These are phyloP conservation scores for Eremochloa ophiuroides DNA, from an alignment of 176 grass and related monocot species.

Conservation along the genomic window DNA sequence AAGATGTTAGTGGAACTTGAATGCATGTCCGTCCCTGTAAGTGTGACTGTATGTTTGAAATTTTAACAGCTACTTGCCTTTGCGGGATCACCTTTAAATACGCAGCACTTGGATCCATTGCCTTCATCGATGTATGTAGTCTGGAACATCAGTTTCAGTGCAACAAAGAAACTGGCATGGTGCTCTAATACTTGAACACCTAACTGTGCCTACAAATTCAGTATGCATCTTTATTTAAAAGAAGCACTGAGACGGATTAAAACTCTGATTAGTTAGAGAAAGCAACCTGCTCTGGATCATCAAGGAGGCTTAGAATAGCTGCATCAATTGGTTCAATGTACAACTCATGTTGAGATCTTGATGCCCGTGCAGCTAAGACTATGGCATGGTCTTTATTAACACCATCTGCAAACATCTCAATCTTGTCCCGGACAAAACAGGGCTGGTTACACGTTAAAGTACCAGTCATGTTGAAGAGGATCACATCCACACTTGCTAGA, in stretches of 20 bases:
- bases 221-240: background rate
- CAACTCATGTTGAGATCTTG: conserved; percentile 36
- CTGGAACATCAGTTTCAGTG: conserved; percentile 41
- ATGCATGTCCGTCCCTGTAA: background rate
- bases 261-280: conserved; percentile 5
- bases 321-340: conserved; percentile 37
- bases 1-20: background rate
- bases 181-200: conserved; percentile 40
- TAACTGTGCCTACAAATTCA: conserved; percentile 12
- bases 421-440: conserved; percentile 30
- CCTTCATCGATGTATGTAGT: conserved; percentile 32
- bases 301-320: conserved; percentile 35
- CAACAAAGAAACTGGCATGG: conserved; percentile 37
- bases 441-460: conserved; percentile 35
- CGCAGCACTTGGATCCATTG: conserved; percentile 28
- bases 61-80: conserved; percentile 21
- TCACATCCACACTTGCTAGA: conserved; percentile 36
- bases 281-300: conserved; percentile 40
- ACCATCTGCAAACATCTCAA: conserved; percentile 34
- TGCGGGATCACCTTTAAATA: conserved; percentile 45
- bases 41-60: background rate
- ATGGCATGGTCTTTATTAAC: conserved; percentile 30
- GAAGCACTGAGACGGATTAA: background rate
- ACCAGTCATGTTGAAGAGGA: conserved; percentile 48
- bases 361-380: conserved; percentile 40